Conservation (phyloP, 129 eudicot species). For the Pittosporum tobira region DNA sequence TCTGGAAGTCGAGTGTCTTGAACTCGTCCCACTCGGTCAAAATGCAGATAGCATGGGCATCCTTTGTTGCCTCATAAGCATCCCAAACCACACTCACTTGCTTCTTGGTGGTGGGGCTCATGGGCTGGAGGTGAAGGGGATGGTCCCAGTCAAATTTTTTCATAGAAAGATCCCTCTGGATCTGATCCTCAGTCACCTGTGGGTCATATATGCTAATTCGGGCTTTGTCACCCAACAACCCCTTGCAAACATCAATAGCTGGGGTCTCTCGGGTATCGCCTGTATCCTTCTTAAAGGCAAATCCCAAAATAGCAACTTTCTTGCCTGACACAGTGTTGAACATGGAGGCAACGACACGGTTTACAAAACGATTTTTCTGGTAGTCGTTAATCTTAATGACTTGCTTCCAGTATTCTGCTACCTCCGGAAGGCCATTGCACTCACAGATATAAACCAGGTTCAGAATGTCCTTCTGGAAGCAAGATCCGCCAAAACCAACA, state of each 20-base stretch:
- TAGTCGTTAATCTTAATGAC: slow-evolving; percentile 86
- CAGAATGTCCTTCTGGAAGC: slow-evolving; percentile 86
- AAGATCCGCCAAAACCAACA: slow-evolving; percentile 89
- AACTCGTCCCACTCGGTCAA: slow-evolving; percentile 93
- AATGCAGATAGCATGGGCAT: slow-evolving; percentile 71
- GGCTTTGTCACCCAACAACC: slow-evolving; percentile 74
- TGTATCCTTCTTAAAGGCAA: slow-evolving; percentile 82
- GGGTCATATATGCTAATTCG: slow-evolving; percentile 78
- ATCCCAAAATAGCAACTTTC: slow-evolving; percentile 77
- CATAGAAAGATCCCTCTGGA: slow-evolving; percentile 76
- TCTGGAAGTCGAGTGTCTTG: slow-evolving; percentile 68
- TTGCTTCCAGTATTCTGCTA: slow-evolving; percentile 94
- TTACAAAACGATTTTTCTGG: slow-evolving; percentile 76
- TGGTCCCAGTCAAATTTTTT: slow-evolving; percentile 92
- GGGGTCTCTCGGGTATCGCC: slow-evolving; percentile 90
- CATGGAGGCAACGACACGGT: slow-evolving; percentile 88
- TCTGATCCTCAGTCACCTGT: slow-evolving; percentile 87
- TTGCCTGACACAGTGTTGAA: slow-evolving; percentile 80
- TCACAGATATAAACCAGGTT: slow-evolving; percentile 85
- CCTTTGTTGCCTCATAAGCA: slow-evolving; percentile 78
- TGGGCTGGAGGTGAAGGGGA: slow-evolving; percentile 89
- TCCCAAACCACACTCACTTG: slow-evolving; percentile 74
- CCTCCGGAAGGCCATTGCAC: slow-evolving; percentile 90
- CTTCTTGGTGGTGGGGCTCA: slow-evolving; percentile 74
- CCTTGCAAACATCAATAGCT: slow-evolving; percentile 84